Evolutionary conservation across 306 rosid species (phyloP).

Genomic region (Malus sieversii): DNA sequence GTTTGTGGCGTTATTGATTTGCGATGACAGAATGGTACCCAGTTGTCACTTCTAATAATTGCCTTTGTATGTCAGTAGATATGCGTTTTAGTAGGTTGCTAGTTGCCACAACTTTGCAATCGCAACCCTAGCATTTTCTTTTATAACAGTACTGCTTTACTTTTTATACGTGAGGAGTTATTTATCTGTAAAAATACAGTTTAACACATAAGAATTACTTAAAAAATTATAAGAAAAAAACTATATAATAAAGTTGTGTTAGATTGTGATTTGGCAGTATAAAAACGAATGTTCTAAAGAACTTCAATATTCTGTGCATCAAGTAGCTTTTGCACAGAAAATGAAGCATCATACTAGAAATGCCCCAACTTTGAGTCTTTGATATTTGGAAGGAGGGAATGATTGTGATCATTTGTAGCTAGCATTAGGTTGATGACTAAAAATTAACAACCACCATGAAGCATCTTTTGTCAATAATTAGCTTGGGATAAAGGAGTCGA

Average conservation of each 20-base stretch:
- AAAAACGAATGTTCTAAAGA: no score
- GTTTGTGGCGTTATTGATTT: background rate
- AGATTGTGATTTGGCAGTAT: no score
- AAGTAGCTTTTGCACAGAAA: background rate
- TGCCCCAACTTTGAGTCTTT: background rate
- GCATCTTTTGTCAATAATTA: background rate
- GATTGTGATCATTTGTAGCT: slow-evolving; percentile 11
- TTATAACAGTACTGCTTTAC: no score
- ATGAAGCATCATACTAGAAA: background rate
- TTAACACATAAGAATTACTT: no score
- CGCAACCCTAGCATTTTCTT: no score
- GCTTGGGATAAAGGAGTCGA: background rate
- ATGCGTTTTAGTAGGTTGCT: background rate
- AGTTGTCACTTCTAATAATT: background rate
- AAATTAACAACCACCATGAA: background rate
- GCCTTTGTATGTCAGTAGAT: background rate
- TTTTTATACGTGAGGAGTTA: no score
- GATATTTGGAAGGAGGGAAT: background rate
- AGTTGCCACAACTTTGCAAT: no score
- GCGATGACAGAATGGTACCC: background rate
- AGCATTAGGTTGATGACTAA: background rate
- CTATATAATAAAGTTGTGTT: no score
- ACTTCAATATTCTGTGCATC: background rate
- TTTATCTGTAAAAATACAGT: no score
- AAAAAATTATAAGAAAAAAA: no score